A percentile compares a stretch with the other conserved stretches of the same genome.
Evolutionary conservation across 2,329 filamentous ascomycete species (phyloP).

Genomic region (Trichoderma arundinaceum): DNA sequence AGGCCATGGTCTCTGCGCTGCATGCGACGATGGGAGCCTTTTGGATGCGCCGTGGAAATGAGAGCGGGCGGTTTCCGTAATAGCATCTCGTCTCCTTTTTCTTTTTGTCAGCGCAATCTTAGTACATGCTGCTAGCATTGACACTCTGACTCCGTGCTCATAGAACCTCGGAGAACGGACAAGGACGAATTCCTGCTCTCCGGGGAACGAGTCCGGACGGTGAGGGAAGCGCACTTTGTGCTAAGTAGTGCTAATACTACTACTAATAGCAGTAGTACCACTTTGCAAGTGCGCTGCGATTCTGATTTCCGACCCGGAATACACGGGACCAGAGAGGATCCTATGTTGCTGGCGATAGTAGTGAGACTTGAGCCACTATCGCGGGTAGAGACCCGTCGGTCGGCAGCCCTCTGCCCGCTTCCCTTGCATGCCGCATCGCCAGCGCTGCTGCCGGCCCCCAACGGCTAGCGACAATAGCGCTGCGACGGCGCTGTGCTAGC

Average conservation of each 20-base stretch:
- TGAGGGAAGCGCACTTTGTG: too few species aligned
- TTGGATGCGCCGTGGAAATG: too few species aligned
- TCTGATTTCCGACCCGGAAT: slow-evolving; percentile 24
- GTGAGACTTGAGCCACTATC: slow-evolving; percentile 19
- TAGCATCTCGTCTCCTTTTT: not conserved
- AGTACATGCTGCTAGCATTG: not conserved
- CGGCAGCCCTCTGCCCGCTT: not conserved
- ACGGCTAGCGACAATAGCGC: not conserved
- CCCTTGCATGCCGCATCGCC: not conserved
- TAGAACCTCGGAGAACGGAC: too few species aligned
- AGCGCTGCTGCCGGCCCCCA: slow-evolving; percentile 9
- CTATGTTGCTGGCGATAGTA: slow-evolving; percentile 20
- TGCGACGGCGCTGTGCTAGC: slow-evolving; percentile 13
- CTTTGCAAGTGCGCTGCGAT: not conserved
- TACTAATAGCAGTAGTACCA: too few species aligned
- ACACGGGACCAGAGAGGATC: slow-evolving; percentile 9
- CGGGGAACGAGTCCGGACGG: too few species aligned
- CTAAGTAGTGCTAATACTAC: too few species aligned
- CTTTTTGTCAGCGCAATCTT: not conserved
- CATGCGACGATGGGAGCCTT: too few species aligned
- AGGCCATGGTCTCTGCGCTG: too few species aligned
- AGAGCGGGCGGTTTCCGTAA: too few species aligned
- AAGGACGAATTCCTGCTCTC: too few species aligned
- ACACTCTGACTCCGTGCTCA: not conserved
- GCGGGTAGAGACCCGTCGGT: not conserved